phyloP scores from a whole-genome alignment of 139 green algal genomes.

The Chlamydomonas urium region DNA sequence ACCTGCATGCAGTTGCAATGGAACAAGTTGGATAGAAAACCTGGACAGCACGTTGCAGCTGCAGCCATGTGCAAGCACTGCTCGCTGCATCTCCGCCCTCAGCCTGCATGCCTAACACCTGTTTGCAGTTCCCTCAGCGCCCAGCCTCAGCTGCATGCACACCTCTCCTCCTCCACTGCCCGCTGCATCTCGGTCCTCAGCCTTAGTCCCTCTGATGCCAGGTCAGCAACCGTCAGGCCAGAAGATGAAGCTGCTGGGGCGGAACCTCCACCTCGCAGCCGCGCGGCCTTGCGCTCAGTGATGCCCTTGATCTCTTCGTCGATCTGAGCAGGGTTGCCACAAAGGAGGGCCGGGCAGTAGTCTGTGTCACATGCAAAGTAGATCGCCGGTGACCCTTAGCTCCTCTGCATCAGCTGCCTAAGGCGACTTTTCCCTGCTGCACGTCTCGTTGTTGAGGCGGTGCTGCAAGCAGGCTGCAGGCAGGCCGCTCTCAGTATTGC shows the following conservation, averaged over 20 bases:
- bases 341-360: conserved; percentile 2
- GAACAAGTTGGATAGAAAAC: not conserved
- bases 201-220: conserved; percentile 50
- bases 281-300: conserved; percentile 55
- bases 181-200: conserved; percentile 59
- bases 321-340: conserved; percentile 31
- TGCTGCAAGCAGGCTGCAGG: too few relatives aligned
- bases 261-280: conserved; percentile 1
- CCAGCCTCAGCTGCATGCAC: not conserved
- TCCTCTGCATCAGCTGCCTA: too few relatives aligned
- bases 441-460: too few relatives aligned
- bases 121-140: not conserved
- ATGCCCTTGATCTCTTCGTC: conserved; percentile 54
- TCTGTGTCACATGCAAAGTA: not conserved
- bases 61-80: too few relatives aligned
- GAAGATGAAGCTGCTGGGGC: conserved; percentile 9
- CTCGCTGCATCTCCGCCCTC: too few relatives aligned
- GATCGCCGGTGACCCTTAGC: too few relatives aligned
- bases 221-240: conserved; percentile 36
- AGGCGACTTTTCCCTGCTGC: too few relatives aligned
- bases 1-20: conserved; percentile 39
- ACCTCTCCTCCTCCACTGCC: conserved; percentile 59
- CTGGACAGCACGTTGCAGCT: not conserved
- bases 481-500: too few relatives aligned
- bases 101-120: too few relatives aligned